Conservation (phyloP, 768 basidiomycete genomes). For the Austroboletus festivus region DNA sequence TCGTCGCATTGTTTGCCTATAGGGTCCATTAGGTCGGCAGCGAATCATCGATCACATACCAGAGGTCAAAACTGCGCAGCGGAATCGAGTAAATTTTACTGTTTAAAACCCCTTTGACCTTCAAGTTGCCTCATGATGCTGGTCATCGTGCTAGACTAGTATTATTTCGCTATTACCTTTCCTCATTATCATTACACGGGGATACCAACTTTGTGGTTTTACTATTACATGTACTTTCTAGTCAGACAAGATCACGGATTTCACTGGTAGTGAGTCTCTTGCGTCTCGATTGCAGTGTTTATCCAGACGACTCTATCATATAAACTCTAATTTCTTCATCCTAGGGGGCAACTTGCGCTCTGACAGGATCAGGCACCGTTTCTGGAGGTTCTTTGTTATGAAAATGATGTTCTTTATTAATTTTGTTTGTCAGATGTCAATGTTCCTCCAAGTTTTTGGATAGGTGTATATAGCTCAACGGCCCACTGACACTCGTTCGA, state of each 20-base stretch:
- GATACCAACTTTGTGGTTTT: slow-evolving; percentile 60
- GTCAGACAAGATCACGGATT: slow-evolving; percentile 75
- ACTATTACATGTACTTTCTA: slow-evolving; percentile 65
- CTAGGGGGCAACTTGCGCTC: slow-evolving; percentile 67
- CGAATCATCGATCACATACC: too few relatives aligned
- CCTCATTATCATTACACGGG: slow-evolving; percentile 53
- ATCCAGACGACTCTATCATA: slow-evolving; percentile 58
- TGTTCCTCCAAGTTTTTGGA: background rate
- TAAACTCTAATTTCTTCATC: slow-evolving; percentile 50
- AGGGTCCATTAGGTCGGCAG: too few relatives aligned
- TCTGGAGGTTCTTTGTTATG: slow-evolving; percentile 60
- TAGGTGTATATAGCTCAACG: background rate
- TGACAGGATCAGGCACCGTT: slow-evolving; percentile 62
- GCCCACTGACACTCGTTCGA: too few relatives aligned
- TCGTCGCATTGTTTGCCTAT: too few relatives aligned
- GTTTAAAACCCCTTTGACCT: too few relatives aligned
- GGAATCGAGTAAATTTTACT: too few relatives aligned
- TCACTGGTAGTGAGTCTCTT: slow-evolving; percentile 47
- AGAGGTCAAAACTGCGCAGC: too few relatives aligned
- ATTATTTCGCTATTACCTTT: slow-evolving; percentile 49
- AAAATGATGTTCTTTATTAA: background rate
- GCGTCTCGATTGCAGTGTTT: slow-evolving; percentile 45
- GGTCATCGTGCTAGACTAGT: slow-evolving; percentile 46
- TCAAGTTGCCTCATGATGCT: slow-evolving; percentile 37
- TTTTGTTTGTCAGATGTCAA: too few relatives aligned